Conservation (phyloP, 495 filamentous ascomycete genomes). For the Aspergillus affinis region DNA sequence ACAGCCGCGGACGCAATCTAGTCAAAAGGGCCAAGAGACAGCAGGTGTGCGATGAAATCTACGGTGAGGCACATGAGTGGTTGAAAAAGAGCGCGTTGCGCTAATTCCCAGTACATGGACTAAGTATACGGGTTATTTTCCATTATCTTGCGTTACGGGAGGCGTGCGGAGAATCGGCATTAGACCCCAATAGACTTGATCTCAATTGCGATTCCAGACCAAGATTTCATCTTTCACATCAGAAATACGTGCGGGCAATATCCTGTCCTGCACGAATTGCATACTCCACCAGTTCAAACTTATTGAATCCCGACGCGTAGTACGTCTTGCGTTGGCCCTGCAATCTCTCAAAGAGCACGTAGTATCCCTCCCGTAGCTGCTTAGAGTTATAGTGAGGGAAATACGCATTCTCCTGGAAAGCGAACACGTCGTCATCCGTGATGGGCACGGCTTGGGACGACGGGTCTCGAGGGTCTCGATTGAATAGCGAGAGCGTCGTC, state of each 20-base stretch:
- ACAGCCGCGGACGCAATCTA: constrained; percentile 12
- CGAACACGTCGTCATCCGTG: background rate
- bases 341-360: background rate
- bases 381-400: background rate
- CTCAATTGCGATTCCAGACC: background rate
- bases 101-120: background rate
- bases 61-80: constrained; percentile 25
- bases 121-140: background rate
- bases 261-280: background rate
- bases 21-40: constrained; percentile 11
- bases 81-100: constrained; percentile 17
- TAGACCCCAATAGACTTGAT: background rate
- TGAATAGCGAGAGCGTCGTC: background rate
- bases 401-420: background rate
- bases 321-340: background rate
- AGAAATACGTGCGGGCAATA: background rate
- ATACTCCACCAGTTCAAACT: background rate
- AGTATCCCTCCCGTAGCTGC: background rate
- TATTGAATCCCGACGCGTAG: background rate
- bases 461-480: background rate
- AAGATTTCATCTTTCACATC: background rate
- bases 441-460: background rate
- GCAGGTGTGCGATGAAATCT: constrained; percentile 20
- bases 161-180: background rate
- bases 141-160: background rate